Conservation (phyloP, 1,284 basidiomycete species). For the Cutaneotrichosporon daszewskae region DNA sequence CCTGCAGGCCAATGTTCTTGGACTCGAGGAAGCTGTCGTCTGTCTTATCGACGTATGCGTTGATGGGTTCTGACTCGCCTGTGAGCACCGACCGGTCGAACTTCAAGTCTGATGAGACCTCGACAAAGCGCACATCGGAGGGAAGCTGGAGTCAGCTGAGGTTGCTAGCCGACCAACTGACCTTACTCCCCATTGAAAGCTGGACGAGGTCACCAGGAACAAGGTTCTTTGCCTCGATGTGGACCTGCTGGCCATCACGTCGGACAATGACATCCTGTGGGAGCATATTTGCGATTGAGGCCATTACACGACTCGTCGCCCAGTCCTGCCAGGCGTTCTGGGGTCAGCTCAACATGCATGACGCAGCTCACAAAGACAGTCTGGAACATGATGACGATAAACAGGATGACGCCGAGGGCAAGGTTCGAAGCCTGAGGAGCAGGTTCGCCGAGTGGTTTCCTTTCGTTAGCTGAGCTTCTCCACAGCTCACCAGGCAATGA, state of each 20-base stretch:
- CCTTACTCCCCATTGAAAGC: constrained; percentile 45
- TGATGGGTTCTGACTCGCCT: constrained; percentile 57
- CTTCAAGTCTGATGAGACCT: constrained; percentile 53
- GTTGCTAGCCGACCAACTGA: too few relatives aligned
- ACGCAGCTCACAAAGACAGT: too few relatives aligned
- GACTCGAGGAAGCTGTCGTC: constrained; percentile 59
- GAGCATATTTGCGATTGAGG: constrained; percentile 49
- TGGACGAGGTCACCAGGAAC: constrained; percentile 47
- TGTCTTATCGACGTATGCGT: constrained; percentile 53
- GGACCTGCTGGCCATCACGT: constrained; percentile 41
- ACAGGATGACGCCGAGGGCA: constrained; percentile 49
- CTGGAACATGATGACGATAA: constrained; percentile 50
- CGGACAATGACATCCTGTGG: constrained; percentile 46
- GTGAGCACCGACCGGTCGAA: constrained; percentile 63
- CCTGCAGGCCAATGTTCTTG: constrained; percentile 61
- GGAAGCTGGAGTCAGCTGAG: too few relatives aligned
- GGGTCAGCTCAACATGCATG: too few relatives aligned
- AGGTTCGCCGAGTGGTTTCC: constrained; percentile 48
- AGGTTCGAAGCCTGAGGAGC: constrained; percentile 49
- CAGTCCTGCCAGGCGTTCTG: constrained; percentile 37
- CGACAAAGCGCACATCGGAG: constrained; percentile 54
- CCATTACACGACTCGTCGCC: constrained; percentile 48
- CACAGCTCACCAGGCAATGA: constrained; percentile 52
- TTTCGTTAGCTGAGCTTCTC: too few relatives aligned
- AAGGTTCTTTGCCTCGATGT: constrained; percentile 38